Evolutionary conservation across 306 rosid genomes (phyloP).

Genomic region (Vigna unguiculata): DNA sequence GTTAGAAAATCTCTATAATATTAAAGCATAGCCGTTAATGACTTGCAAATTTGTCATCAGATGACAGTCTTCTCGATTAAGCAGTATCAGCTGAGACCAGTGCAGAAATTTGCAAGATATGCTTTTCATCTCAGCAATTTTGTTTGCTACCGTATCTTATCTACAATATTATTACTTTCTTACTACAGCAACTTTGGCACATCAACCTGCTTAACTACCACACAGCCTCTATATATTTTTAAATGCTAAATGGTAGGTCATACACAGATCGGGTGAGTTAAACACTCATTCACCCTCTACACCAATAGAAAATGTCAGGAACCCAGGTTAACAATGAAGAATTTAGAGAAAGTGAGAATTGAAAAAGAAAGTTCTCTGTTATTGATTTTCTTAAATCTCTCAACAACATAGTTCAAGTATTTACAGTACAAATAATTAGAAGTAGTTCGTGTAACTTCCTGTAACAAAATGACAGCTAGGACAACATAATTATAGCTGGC

Average conservation of each 20-base stretch:
- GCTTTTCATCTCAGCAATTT: slow-evolving; percentile 22
- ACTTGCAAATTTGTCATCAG: slow-evolving; percentile 27
- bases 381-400: too few relatives aligned
- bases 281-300: background rate
- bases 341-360: too few relatives aligned
- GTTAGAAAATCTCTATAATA: slow-evolving; percentile 1
- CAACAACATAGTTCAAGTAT: too few relatives aligned
- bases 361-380: too few relatives aligned
- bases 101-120: slow-evolving; percentile 28
- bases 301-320: background rate
- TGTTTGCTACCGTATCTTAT: background rate
- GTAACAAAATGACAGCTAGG: too few relatives aligned
- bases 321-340: too few relatives aligned
- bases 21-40: slow-evolving; percentile 7
- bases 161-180: background rate
- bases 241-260: background rate
- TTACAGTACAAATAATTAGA: too few relatives aligned
- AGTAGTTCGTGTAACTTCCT: too few relatives aligned
- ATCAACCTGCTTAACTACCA: slow-evolving; percentile 26
- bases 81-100: slow-evolving; percentile 28
- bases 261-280: slow-evolving; percentile 2
- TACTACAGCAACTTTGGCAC: slow-evolving; percentile 21
- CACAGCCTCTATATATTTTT: slow-evolving; percentile 6
- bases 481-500: too few relatives aligned
- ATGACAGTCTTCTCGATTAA: slow-evolving; percentile 17